These are phyloP conservation scores for Botryotinia calthae DNA, from an alignment of 2,329 filamentous ascomycete species.

Conservation along the genomic window DNA sequence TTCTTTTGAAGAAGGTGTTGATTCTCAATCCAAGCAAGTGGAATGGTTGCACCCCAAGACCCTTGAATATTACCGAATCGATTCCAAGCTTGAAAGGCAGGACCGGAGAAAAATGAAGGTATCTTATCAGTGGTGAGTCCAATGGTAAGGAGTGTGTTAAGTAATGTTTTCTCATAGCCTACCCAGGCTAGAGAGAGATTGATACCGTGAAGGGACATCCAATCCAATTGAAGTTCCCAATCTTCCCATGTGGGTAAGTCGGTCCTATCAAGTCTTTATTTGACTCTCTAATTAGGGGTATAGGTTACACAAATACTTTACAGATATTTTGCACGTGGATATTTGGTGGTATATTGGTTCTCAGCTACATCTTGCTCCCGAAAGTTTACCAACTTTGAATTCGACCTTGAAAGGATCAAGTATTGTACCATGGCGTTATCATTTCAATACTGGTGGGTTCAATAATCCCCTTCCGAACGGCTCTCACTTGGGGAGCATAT, in stretches of 20 bases:
- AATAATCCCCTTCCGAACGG: background rate
- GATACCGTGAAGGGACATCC: conserved; percentile 51
- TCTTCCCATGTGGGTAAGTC: conserved; percentile 44
- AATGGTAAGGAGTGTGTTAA: conserved; percentile 48
- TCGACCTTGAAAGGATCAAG: conserved; percentile 42
- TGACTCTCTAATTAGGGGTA: background rate
- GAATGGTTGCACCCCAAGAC: conserved; percentile 47
- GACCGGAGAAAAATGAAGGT: conserved; percentile 47
- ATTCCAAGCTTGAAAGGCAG: conserved; percentile 53
- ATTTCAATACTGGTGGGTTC: conserved; percentile 48
- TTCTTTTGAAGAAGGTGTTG: conserved; percentile 50
- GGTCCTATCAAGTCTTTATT: background rate
- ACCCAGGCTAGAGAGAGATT: conserved; percentile 53
- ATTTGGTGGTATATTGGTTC: conserved; percentile 49
- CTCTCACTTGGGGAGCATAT: background rate
- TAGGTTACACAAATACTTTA: conserved; percentile 42
- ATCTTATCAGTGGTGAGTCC: conserved; percentile 47
- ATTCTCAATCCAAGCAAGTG: conserved; percentile 46
- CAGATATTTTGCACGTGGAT: conserved; percentile 44
- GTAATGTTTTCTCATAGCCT: conserved; percentile 50
- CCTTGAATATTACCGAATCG: conserved; percentile 54
- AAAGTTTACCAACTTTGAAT: conserved; percentile 37
- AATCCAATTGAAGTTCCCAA: conserved; percentile 53
- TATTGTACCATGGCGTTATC: conserved; percentile 47
- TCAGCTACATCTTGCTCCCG: conserved; percentile 40